Evolutionary conservation across 768 basidiomycete genomes (phyloP).

Genomic region (Phylloporus sp.): DNA sequence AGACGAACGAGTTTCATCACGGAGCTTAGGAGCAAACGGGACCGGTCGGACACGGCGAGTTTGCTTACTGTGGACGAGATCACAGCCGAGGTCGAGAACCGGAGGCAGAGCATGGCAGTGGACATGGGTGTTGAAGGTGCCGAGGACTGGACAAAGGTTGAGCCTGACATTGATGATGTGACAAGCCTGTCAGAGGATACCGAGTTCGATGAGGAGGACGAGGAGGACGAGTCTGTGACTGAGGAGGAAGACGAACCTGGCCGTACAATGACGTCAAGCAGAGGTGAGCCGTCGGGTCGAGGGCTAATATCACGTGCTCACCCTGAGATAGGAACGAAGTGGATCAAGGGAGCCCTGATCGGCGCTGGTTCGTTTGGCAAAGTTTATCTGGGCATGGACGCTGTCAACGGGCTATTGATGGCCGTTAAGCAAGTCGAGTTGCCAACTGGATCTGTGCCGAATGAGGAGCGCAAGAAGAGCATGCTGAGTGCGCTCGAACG

Average conservation of each 20-base stretch:
- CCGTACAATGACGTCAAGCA: slow-evolving; percentile 52
- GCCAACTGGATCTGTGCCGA: slow-evolving; percentile 75
- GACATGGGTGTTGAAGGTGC: slow-evolving; percentile 45
- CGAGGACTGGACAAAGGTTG: slow-evolving; percentile 76
- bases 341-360: slow-evolving; percentile 96
- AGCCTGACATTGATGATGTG: slow-evolving; percentile 48
- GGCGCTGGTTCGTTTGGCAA: slow-evolving; percentile 94
- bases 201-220: slow-evolving; percentile 47
- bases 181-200: slow-evolving; percentile 43
- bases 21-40: slow-evolving; percentile 76
- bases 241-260: slow-evolving; percentile 50
- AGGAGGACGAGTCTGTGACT: slow-evolving; percentile 44
- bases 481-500: slow-evolving; percentile 91
- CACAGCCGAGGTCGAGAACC: slow-evolving; percentile 85
- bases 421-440: slow-evolving; percentile 97
- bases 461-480: slow-evolving; percentile 89
- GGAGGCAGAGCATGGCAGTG: slow-evolving; percentile 49
- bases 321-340: slow-evolving; percentile 66
- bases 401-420: slow-evolving; percentile 86
- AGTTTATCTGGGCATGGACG: slow-evolving; percentile 95
- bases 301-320: background rate
- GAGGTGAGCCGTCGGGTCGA: slow-evolving; percentile 36
- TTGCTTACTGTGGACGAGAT: slow-evolving; percentile 97
- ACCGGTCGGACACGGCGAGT: slow-evolving; percentile 84
- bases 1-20: slow-evolving; percentile 79